Conservation (phyloP, 192 early-diverging fungal genomes). For the Geosiphon pyriformis region DNA sequence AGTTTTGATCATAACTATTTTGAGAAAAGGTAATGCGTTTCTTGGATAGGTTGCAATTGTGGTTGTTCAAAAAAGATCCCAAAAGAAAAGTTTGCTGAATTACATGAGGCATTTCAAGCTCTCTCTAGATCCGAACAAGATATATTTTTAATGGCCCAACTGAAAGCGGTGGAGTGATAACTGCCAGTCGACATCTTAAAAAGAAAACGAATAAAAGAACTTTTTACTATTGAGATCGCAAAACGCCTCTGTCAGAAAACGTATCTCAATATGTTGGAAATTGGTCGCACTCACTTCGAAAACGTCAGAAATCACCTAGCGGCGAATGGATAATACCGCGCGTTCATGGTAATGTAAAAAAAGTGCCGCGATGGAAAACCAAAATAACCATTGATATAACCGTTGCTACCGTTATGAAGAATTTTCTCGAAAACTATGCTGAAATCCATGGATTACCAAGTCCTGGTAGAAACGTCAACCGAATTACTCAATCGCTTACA, state of each 20-base stretch:
- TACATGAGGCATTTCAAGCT: neutral
- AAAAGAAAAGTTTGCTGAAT: constrained; percentile 13
- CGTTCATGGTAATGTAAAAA: constrained; percentile 7
- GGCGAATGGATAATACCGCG: constrained; percentile 5
- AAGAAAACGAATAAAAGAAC: neutral
- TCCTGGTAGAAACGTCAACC: constrained; percentile 14
- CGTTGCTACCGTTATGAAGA: constrained; percentile 1
- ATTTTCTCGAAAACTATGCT: constrained; percentile 15
- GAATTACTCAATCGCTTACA: constrained; percentile 15
- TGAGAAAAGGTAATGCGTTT: constrained; percentile 9
- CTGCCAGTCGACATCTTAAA: neutral
- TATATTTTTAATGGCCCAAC: neutral
- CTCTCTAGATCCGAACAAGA: constrained; percentile 7
- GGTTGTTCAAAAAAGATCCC: constrained; percentile 3
- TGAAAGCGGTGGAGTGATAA: neutral
- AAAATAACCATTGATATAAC: constrained; percentile 4
- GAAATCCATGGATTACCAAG: constrained; percentile 14
- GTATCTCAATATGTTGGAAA: constrained; percentile 13
- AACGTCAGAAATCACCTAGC: constrained; percentile 5
- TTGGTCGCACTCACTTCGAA: constrained; percentile 9
- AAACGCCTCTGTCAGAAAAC: constrained; percentile 16
- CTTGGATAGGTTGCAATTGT: too few species aligned
- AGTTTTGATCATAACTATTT: too few species aligned
- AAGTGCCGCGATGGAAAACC: constrained; percentile 7
- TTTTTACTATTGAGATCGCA: constrained; percentile 4